Conservation (phyloP, 116 monocot species). For the Cymodocea nodosa region DNA sequence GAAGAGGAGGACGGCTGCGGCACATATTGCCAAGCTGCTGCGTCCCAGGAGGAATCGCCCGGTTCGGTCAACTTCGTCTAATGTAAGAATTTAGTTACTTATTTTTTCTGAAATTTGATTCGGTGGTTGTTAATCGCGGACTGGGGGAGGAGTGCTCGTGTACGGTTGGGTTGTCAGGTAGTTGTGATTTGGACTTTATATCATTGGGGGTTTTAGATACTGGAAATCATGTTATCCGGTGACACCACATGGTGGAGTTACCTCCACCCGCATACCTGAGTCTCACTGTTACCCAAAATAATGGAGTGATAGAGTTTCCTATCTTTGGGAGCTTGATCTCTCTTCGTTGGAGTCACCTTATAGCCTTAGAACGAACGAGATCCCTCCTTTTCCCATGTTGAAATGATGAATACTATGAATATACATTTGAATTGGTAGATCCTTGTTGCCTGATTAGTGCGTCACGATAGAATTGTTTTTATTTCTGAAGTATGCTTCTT, state of each 20-base stretch:
- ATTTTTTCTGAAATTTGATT: not conserved
- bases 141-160: no score
- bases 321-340: not conserved
- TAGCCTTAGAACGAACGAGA: no score
- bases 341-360: no score
- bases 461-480: no score
- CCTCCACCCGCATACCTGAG: not conserved
- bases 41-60: slow-evolving; percentile 47
- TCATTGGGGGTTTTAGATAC: not conserved
- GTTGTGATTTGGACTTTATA: not conserved
- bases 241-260: slow-evolving; percentile 4
- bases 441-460: no score
- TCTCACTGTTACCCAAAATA: not conserved
- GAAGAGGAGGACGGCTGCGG: slow-evolving; percentile 56
- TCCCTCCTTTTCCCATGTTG: no score
- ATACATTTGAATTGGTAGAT: no score
- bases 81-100: slow-evolving; percentile 8
- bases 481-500: no score
- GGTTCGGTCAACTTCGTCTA: slow-evolving; percentile 17
- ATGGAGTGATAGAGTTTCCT: not conserved
- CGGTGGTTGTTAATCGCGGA: not conserved
- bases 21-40: slow-evolving; percentile 76
- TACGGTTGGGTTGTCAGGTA: not conserved
- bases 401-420: no score
- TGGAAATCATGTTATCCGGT: not conserved